A percentile compares a stretch with the other conserved stretches of the same genome.
Evolutionary conservation across 306 rosid genomes (phyloP).

Genomic region (Rubus parviflorus): DNA sequence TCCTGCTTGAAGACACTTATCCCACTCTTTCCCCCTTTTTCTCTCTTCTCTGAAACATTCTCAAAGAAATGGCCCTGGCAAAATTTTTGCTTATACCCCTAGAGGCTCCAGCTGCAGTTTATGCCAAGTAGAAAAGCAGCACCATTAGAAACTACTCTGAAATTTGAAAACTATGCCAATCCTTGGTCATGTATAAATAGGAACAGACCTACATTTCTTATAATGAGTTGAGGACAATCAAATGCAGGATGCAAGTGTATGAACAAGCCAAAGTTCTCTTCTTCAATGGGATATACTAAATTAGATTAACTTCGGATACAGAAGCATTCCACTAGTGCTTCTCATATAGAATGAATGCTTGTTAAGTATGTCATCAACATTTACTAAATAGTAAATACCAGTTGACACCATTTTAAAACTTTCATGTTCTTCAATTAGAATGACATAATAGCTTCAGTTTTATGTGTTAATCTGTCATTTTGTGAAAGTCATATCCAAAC

Average conservation of each 20-base stretch:
- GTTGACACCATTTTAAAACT: background rate
- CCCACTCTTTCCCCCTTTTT: constrained; percentile 4
- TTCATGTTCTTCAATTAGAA: background rate
- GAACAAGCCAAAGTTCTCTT: constrained; percentile 58
- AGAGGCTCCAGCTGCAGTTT: constrained; percentile 40
- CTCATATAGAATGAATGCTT: background rate
- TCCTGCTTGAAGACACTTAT: background rate
- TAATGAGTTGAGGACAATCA: too few species aligned
- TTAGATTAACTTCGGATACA: constrained; percentile 33
- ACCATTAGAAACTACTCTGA: too few species aligned
- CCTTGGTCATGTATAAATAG: too few species aligned
- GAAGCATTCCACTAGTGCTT: background rate
- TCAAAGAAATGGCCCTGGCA: constrained; percentile 22
- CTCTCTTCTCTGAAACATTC: background rate
- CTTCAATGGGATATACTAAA: constrained; percentile 51
- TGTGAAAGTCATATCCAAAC: too few species aligned
- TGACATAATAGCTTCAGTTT: background rate
- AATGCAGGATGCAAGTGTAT: background rate
- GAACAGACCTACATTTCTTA: too few species aligned
- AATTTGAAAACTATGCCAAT: too few species aligned
- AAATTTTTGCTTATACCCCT: constrained; percentile 46
- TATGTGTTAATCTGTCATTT: background rate
- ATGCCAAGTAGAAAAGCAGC: constrained; percentile 6
- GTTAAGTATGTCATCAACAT: background rate
- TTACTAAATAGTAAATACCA: too few species aligned